These are phyloP conservation scores for Leccinum pellstonianum DNA, from an alignment of 768 basidiomycete genomes.

Conservation along the genomic window DNA sequence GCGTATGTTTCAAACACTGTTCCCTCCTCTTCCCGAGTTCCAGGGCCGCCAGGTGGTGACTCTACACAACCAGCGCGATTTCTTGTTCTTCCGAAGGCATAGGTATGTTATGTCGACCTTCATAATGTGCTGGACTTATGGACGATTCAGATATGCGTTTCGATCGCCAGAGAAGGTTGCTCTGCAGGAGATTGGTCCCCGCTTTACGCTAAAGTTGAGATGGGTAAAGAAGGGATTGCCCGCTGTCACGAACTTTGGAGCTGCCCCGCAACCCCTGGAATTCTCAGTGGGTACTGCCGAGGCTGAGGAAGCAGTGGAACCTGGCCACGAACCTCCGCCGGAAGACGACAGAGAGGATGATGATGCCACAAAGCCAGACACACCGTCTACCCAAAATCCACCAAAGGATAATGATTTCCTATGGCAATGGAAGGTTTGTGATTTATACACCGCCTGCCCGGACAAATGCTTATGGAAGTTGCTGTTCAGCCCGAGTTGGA, in stretches of 20 bases:
- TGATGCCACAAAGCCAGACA: constrained; percentile 7
- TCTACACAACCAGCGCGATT: constrained; percentile 96
- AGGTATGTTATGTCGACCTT: constrained; percentile 49
- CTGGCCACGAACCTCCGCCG: constrained; percentile 12
- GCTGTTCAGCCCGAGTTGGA: constrained; percentile 82
- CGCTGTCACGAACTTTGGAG: constrained; percentile 68
- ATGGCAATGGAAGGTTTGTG: constrained; percentile 88
- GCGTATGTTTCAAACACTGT: constrained; percentile 93
- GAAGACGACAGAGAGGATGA: constrained; percentile 17
- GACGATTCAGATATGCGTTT: constrained; percentile 74
- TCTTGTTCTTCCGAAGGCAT: constrained; percentile 95
- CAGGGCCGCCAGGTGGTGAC: constrained; percentile 97
- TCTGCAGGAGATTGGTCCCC: constrained; percentile 95
- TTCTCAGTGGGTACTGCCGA: constrained; percentile 45
- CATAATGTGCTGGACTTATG: constrained; percentile 8
- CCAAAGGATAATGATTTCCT: constrained; percentile 75
- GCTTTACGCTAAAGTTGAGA: constrained; percentile 91
- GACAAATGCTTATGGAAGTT: constrained; percentile 1
- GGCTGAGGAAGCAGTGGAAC: constrained; percentile 23
- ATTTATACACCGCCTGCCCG: not conserved
- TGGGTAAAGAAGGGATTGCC: constrained; percentile 89
- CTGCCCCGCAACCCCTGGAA: constrained; percentile 54
- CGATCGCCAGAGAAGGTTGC: constrained; percentile 87
- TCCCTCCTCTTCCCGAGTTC: constrained; percentile 93
- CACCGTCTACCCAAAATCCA: constrained; percentile 35